phyloP scores from a whole-genome alignment of 805 yeast species.

The Candida golubevii region DNA sequence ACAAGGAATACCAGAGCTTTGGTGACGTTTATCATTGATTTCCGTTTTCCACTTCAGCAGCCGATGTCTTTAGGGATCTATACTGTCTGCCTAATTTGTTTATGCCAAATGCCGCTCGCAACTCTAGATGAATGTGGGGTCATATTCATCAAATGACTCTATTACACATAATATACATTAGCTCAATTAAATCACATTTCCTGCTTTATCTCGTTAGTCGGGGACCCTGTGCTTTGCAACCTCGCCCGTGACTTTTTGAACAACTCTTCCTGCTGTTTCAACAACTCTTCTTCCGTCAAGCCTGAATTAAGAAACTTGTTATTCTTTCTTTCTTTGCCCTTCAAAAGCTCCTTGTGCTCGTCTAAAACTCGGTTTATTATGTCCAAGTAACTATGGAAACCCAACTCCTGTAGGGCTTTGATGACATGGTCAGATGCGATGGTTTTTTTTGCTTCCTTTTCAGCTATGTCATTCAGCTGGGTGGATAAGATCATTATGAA shows the following conservation, averaged over 20 bases:
- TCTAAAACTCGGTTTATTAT: conserved; percentile 72
- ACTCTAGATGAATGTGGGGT: no score
- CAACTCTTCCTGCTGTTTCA: conserved; percentile 88
- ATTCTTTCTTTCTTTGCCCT: conserved; percentile 85
- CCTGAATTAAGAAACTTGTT: conserved; percentile 94
- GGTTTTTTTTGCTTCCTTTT: conserved; percentile 91
- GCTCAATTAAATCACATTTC: conserved; percentile 4
- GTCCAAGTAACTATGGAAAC: conserved; percentile 79
- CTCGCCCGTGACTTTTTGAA: conserved; percentile 74
- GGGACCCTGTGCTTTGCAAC: conserved; percentile 38
- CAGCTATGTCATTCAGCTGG: conserved; percentile 93
- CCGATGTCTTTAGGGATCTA: no score
- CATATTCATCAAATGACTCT: background rate
- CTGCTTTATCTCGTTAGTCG: conserved; percentile 13
- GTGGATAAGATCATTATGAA: conserved; percentile 92
- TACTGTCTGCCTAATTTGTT: no score
- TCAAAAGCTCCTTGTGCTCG: conserved; percentile 84
- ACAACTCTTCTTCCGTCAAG: conserved; percentile 83
- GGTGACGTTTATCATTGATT: no score
- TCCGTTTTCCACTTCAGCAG: no score
- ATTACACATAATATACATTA: conserved; percentile 14
- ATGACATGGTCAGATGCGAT: conserved; percentile 95
- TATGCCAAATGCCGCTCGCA: no score
- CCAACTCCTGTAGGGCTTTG: conserved; percentile 81
- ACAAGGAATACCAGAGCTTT: no score